A percentile compares a stretch with the other conserved stretches of the same genome.
These are phyloP conservation scores for Neofusicoccum kwambonambiense DNA, from an alignment of 2,329 filamentous ascomycete species.

Conservation along the genomic window DNA sequence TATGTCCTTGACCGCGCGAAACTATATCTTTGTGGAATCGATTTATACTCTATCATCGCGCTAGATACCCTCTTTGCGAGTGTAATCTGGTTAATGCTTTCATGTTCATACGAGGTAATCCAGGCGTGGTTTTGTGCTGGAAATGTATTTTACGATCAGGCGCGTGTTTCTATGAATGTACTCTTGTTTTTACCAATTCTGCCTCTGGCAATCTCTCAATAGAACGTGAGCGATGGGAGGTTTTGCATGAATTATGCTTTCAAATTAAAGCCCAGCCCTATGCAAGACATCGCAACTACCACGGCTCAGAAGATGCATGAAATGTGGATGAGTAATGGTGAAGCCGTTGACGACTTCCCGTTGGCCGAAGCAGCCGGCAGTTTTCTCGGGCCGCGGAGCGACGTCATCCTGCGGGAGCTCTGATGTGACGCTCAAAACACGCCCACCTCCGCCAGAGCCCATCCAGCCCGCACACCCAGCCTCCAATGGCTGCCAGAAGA, in stretches of 20 bases:
- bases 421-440: constrained; percentile 2
- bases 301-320: no score
- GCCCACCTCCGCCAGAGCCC: not conserved
- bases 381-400: not conserved
- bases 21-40: not conserved
- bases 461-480: not conserved
- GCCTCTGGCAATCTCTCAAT: no score
- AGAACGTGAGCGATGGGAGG: no score
- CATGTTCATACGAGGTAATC: not conserved
- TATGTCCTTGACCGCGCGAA: not conserved
- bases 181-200: not conserved
- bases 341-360: not conserved
- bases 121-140: not conserved
- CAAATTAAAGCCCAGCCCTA: no score
- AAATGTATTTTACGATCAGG: not conserved
- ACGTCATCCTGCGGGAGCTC: constrained; percentile 17
- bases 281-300: no score
- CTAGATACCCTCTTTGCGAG: constrained; percentile 4
- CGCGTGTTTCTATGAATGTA: not conserved
- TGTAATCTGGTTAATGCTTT: not conserved
- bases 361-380: constrained; percentile 17
- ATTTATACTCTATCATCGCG: not conserved
- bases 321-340: not conserved
- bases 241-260: no score
- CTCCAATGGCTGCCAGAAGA: not conserved